phyloP scores from a whole-genome alignment of 768 basidiomycete genomes.

The Gloeopeniophorella convolvens region DNA sequence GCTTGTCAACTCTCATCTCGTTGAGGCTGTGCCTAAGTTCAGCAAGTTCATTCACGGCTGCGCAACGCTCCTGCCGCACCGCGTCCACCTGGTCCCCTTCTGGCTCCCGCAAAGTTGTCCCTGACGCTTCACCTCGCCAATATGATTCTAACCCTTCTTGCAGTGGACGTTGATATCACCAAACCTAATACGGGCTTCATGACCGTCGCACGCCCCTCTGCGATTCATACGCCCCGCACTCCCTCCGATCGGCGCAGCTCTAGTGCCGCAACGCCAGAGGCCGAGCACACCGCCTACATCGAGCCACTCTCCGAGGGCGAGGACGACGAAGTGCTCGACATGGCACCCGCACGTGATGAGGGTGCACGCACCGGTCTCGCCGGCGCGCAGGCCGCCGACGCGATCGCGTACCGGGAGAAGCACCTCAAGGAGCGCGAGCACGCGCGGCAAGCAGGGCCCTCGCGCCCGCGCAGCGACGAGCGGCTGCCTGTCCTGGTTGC shows the following conservation, averaged over 20 bases:
- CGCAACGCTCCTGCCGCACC: constrained; percentile 82
- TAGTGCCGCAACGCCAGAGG: constrained; percentile 36
- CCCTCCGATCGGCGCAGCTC: constrained; percentile 29
- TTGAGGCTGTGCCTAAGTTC: constrained; percentile 98
- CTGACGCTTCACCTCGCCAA: too few relatives aligned
- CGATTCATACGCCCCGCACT: constrained; percentile 32
- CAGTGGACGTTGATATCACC: constrained; percentile 93
- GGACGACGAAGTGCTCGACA: constrained; percentile 69
- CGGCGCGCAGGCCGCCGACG: constrained; percentile 69
- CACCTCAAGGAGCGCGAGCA: constrained; percentile 47
- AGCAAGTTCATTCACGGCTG: constrained; percentile 98
- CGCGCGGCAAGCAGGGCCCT: constrained; percentile 25
- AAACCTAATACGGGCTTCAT: constrained; percentile 75
- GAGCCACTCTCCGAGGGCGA: constrained; percentile 97
- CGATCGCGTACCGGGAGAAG: constrained; percentile 79
- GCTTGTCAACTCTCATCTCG: constrained; percentile 90
- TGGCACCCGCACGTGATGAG: constrained; percentile 74
- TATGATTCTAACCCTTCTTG: background rate
- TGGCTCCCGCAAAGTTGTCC: constrained; percentile 90
- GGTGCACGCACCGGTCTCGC: constrained; percentile 72
- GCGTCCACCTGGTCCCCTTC: constrained; percentile 95
- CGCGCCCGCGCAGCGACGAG: constrained; percentile 25
- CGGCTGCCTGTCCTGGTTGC: constrained; percentile 34
- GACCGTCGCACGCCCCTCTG: constrained; percentile 66
- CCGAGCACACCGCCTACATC: constrained; percentile 42